A percentile compares a stretch with the other conserved stretches of the same genome.
Conservation (phyloP, 208 protist genomes). For the Leishmania arabica region DNA sequence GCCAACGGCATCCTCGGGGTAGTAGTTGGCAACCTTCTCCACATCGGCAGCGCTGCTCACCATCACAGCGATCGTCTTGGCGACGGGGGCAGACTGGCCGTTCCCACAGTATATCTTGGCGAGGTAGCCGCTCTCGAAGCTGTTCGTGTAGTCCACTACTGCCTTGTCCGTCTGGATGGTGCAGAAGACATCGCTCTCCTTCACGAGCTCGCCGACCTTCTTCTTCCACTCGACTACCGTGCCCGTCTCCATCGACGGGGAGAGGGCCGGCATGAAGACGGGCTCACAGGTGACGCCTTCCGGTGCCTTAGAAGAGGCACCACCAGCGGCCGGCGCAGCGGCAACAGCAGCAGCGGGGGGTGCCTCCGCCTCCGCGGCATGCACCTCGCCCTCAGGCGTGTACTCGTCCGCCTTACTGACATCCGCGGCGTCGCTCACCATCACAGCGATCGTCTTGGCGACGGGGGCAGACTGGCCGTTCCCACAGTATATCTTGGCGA, state of each 20-base stretch:
- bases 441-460: conserved; percentile 84
- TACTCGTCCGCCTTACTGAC: conserved; percentile 79
- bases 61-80: conserved; percentile 88
- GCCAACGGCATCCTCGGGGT: conserved; percentile 41
- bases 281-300: conserved; percentile 64
- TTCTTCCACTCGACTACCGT: conserved; percentile 91
- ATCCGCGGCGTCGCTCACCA: conserved; percentile 86
- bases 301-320: conserved; percentile 11
- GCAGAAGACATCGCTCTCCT: conserved; percentile 93
- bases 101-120: conserved; percentile 94
- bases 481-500: conserved; percentile 94
- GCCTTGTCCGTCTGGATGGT: conserved; percentile 98
- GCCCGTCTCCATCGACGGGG: conserved; percentile 89
- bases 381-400: conserved; percentile 16
- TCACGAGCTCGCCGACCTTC: conserved; percentile 92
- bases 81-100: conserved; percentile 75
- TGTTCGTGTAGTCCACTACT: conserved; percentile 95
- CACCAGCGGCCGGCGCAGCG: neutral
- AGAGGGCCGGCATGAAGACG: conserved; percentile 90
- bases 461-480: conserved; percentile 81
- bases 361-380: neutral
- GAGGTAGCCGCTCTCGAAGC: conserved; percentile 94
- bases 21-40: conserved; percentile 58
- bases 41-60: conserved; percentile 84
- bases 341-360: conserved; percentile 8